Evolutionary conservation across 805 yeast genomes (phyloP).

Genomic region (Yarrowia keelungensis): DNA sequence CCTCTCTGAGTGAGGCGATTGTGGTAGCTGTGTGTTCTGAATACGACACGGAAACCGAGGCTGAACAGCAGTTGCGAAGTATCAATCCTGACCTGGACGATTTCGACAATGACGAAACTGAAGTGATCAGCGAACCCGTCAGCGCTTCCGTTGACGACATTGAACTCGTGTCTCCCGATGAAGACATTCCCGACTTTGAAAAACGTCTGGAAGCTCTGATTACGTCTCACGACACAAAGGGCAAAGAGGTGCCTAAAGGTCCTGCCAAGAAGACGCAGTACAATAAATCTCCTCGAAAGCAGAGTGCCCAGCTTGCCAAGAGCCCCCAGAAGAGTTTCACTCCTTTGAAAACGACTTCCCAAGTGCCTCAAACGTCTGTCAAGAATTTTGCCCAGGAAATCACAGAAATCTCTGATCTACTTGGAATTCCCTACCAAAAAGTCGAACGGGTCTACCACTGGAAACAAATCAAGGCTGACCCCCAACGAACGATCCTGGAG

Average conservation of each 20-base stretch:
- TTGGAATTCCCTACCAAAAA: neutral
- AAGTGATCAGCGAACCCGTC: no score
- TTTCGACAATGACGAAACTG: conserved; percentile 1
- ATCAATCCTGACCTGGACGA: neutral
- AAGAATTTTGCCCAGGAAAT: neutral
- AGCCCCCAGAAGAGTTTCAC: no score
- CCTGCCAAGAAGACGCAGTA: neutral
- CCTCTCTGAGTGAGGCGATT: conserved; percentile 2
- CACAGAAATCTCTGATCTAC: neutral
- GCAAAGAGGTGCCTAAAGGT: neutral
- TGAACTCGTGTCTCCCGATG: neutral
- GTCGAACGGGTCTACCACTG: conserved; percentile 3
- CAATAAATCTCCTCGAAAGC: neutral
- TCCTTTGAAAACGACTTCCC: neutral
- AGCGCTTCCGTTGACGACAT: neutral
- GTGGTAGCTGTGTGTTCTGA: conserved; percentile 11
- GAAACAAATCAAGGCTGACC: neutral
- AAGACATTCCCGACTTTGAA: conserved; percentile 1
- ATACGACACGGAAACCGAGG: conserved; percentile 9
- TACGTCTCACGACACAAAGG: neutral
- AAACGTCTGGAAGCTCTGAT: neutral
- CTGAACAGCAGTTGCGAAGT: conserved; percentile 1
- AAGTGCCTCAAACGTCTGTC: no score
- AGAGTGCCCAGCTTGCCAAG: neutral
- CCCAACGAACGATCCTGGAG: conserved; percentile 4